Conservation (phyloP, 768 basidiomycete species). For the Kwoniella newhampshirensis region DNA sequence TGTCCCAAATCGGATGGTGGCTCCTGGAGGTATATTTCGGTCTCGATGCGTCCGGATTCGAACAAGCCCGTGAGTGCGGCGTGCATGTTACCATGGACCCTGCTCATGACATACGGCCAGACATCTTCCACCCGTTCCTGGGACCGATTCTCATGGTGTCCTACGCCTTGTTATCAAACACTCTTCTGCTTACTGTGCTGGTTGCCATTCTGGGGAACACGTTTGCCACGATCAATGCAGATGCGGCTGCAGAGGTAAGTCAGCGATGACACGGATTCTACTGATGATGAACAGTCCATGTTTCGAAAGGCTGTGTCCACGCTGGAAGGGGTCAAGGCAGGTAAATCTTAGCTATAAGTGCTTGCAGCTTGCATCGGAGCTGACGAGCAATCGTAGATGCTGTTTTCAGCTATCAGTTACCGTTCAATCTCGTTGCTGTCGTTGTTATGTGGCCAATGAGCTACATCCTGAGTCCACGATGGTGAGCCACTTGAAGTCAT, state of each 20-base stretch:
- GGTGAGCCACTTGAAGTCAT: conserved; percentile 54
- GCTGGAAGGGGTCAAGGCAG: conserved; percentile 71
- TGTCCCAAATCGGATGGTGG: conserved; percentile 82
- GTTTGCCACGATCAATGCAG: conserved; percentile 87
- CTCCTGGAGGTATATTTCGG: conserved; percentile 85
- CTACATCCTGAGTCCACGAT: conserved; percentile 82
- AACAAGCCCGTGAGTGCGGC: conserved; percentile 66
- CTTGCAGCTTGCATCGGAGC: neutral
- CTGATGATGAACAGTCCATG: conserved; percentile 67
- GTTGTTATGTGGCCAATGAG: conserved; percentile 82
- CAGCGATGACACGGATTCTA: neutral
- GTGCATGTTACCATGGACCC: neutral
- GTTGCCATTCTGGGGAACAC: conserved; percentile 81
- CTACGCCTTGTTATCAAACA: conserved; percentile 90
- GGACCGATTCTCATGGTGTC: conserved; percentile 74
- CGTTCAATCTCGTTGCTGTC: conserved; percentile 83
- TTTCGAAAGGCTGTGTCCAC: conserved; percentile 91
- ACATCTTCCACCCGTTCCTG: conserved; percentile 76
- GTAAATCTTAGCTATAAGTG: conserved; percentile 14
- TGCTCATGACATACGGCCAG: conserved; percentile 53
- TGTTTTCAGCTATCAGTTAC: conserved; percentile 90
- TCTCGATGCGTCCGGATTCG: conserved; percentile 88
- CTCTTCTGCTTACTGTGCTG: conserved; percentile 71
- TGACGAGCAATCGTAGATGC: conserved; percentile 59
- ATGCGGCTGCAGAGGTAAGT: conserved; percentile 82